phyloP scores from a whole-genome alignment of 176 grass and related monocot species.

The maize (Zea mays) region DNA sequence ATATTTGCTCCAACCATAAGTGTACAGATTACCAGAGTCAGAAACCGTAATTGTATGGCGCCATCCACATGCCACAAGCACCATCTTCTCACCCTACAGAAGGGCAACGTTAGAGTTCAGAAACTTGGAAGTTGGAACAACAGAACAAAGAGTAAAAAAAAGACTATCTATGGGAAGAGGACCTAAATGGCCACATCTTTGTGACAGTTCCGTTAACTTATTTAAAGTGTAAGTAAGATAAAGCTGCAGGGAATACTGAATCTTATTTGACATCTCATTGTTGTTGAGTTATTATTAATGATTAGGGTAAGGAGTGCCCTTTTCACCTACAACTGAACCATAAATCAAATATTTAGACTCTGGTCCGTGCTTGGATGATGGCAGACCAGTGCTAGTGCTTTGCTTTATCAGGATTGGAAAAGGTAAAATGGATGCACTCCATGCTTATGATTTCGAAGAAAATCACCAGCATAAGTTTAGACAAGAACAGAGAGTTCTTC shows the following conservation, averaged over 20 bases:
- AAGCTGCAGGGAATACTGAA: background rate
- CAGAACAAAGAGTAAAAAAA: conserved; percentile 4
- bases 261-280: background rate
- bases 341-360: background rate
- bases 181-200: background rate
- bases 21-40: conserved; percentile 74
- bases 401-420: background rate
- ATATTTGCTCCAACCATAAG: conserved; percentile 99
- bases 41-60: conserved; percentile 92
- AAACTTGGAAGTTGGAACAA: conserved; percentile 8
- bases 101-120: conserved; percentile 21
- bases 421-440: background rate
- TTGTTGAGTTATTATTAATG: background rate
- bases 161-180: background rate
- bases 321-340: background rate
- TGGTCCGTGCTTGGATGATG: background rate
- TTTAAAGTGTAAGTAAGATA: background rate
- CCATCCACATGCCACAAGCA: conserved; percentile 97
- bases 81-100: conserved; percentile 81
- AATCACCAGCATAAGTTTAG: background rate
- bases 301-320: background rate
- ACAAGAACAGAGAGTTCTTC: background rate
- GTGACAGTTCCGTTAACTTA: background rate
- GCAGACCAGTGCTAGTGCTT: background rate
- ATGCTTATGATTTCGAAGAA: conserved; percentile 7